These are phyloP conservation scores for Blumeria graminis DNA, from an alignment of 2,329 filamentous ascomycete species.

Conservation along the genomic window DNA sequence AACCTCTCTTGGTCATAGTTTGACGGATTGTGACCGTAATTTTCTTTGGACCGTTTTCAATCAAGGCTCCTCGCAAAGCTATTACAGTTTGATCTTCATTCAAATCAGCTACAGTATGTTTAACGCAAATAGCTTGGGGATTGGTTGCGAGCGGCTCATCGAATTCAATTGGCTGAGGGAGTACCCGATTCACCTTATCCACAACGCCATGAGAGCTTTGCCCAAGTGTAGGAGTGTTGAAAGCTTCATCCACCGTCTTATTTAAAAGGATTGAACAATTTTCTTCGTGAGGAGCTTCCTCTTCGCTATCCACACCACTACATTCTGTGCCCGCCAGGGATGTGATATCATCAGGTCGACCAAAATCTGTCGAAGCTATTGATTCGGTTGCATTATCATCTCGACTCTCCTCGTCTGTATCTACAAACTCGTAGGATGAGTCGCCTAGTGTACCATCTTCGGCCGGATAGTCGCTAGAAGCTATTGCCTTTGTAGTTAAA, in stretches of 20 bases:
- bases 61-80: conserved; percentile 15
- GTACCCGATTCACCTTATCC: conserved; percentile 12
- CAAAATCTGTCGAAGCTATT: conserved; percentile 15
- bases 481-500: conserved; percentile 11
- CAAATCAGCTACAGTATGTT: conserved; percentile 22
- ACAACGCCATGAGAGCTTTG: conserved; percentile 11
- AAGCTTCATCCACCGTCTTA: conserved; percentile 9
- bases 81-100: conserved; percentile 18
- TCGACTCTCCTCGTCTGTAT: conserved; percentile 15
- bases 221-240: conserved; percentile 14
- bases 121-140: conserved; percentile 21
- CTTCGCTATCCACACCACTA: conserved; percentile 14
- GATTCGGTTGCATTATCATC: conserved; percentile 16
- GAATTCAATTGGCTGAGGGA: conserved; percentile 21
- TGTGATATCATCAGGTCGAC: conserved; percentile 15
- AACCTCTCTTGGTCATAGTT: conserved; percentile 23
- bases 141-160: conserved; percentile 18
- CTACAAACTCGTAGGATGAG: conserved; percentile 16
- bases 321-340: conserved; percentile 16
- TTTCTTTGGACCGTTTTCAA: conserved; percentile 16
- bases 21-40: conserved; percentile 22
- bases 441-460: conserved; percentile 14
- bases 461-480: conserved; percentile 10
- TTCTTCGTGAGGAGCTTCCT: conserved; percentile 8
- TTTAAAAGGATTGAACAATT: conserved; percentile 9